These are phyloP conservation scores for Dysphania ambrosioides DNA, from an alignment of 148 eudicot species.

Conservation along the genomic window DNA sequence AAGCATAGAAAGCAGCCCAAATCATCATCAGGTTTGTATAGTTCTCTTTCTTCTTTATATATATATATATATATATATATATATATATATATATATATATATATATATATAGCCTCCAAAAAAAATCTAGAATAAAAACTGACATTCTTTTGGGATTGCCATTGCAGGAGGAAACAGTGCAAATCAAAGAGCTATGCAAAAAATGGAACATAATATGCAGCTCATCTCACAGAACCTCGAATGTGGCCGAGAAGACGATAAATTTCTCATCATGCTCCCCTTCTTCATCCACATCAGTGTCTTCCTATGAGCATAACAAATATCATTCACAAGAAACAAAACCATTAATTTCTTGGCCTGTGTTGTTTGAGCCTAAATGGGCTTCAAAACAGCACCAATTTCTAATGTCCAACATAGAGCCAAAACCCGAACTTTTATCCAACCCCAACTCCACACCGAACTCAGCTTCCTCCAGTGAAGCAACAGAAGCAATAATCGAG, in stretches of 20 bases:
- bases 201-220: conserved; percentile 81
- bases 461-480: conserved; percentile 81
- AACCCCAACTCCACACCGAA: conserved; percentile 87
- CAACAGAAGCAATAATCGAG: conserved; percentile 36
- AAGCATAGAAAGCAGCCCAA: conserved; percentile 27
- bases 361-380: conserved; percentile 41
- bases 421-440: conserved; percentile 68
- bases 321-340: conserved; percentile 27
- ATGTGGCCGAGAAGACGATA: conserved; percentile 39
- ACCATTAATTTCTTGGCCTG: conserved; percentile 38
- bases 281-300: conserved; percentile 54
- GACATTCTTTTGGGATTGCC: neutral
- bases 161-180: conserved; percentile 41
- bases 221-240: conserved; percentile 45
- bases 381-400: conserved; percentile 40
- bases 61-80: no score
- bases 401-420: conserved; percentile 22
- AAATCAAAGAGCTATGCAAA: conserved; percentile 60
- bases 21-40: conserved; percentile 53
- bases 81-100: no score
- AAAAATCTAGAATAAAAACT: no score
- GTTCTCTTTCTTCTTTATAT: neutral
- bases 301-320: conserved; percentile 42
- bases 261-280: conserved; percentile 46
- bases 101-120: no score